Conservation (phyloP, 768 basidiomycete species). For the Tricholoma matsutake region DNA sequence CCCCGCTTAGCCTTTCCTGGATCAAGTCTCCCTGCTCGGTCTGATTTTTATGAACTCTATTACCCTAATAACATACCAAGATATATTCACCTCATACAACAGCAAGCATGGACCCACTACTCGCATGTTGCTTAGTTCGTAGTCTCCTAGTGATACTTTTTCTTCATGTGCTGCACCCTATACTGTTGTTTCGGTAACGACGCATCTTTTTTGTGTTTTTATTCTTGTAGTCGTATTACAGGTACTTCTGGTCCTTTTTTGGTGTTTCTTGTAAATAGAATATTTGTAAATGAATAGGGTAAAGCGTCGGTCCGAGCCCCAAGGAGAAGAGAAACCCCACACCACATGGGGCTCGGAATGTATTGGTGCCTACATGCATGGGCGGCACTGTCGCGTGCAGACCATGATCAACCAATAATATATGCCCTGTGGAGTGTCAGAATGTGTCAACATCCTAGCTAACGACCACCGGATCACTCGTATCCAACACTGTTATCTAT, state of each 20-base stretch:
- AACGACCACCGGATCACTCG: too few species aligned
- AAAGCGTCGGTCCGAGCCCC: too few species aligned
- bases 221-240: neutral
- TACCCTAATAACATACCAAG: slow-evolving; percentile 3
- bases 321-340: too few species aligned
- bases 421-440: too few species aligned
- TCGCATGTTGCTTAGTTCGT: neutral
- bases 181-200: neutral
- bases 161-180: neutral
- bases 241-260: neutral
- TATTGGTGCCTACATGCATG: too few species aligned
- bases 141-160: neutral
- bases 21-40: neutral
- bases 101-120: slow-evolving; percentile 1
- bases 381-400: too few species aligned
- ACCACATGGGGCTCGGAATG: too few species aligned
- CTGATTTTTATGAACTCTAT: neutral
- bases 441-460: too few species aligned
- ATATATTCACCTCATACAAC: neutral
- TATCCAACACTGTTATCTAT: too few species aligned
- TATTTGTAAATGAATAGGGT: too few species aligned
- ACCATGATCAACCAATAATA: too few species aligned
- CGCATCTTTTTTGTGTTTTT: neutral
- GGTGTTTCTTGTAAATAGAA: neutral
- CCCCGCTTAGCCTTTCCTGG: neutral